A percentile compares a stretch with the other conserved stretches of the same genome.
Evolutionary conservation across 1,284 basidiomycete species (phyloP).

Genomic region (Rhodotorula sp.): DNA sequence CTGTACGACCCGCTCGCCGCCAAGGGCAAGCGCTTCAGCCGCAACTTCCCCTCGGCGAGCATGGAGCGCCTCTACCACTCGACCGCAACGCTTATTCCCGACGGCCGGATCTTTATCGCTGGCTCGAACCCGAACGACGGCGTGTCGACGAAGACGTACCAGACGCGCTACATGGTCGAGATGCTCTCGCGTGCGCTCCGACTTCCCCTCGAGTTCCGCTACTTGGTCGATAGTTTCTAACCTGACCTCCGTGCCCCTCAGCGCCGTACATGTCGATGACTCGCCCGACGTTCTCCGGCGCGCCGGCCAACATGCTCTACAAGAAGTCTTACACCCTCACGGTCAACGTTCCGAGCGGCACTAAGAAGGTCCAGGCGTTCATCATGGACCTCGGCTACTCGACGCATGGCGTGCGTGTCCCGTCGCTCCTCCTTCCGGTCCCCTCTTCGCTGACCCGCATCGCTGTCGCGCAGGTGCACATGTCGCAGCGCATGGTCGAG

Average conservation of each 20-base stretch:
- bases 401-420: constrained; percentile 17
- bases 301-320: constrained; percentile 58
- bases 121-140: constrained; percentile 77
- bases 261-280: constrained; percentile 64
- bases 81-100: constrained; percentile 45
- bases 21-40: constrained; percentile 65
- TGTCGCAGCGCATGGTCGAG: constrained; percentile 60
- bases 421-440: neutral
- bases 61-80: constrained; percentile 80
- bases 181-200: constrained; percentile 56
- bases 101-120: constrained; percentile 70
- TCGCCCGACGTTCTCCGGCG: constrained; percentile 59
- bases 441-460: neutral
- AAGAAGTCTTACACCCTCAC: constrained; percentile 55
- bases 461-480: constrained; percentile 8
- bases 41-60: constrained; percentile 64
- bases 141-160: constrained; percentile 66
- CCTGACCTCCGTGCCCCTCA: neutral
- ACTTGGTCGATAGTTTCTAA: too few relatives aligned
- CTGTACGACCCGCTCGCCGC: constrained; percentile 70
- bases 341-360: constrained; percentile 53
- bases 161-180: constrained; percentile 78
- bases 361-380: constrained; percentile 57
- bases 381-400: constrained; percentile 69
- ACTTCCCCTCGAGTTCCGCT: neutral